Evolutionary conservation across 139 green algal genomes (phyloP), one percentile per base, ranked within the genome.

Genomic region (Auxenochlorella protothecoides): DNA sequence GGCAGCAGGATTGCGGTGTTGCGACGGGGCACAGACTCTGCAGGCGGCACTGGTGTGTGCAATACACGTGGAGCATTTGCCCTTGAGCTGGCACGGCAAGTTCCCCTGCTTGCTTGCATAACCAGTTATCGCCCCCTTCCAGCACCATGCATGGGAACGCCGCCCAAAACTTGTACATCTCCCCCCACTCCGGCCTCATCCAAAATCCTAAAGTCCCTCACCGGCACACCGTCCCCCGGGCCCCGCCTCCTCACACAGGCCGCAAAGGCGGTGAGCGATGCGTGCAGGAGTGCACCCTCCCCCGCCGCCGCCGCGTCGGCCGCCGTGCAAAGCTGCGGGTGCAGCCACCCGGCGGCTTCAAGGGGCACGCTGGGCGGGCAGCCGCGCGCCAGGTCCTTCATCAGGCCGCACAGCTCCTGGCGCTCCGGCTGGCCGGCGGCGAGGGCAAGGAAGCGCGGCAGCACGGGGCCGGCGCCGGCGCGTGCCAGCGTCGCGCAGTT

Each of bases 301-400:
- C 53, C 55, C 44, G 63, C 65, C 5, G 81, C 83, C 16, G 81
- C 74, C 4, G 84, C 87, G 72, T 92, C 88, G 1, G 88, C 88
- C 53, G 85, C 85, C 53, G 88, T 81, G 78, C 81, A 91, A 56
- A 92, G 78, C 70, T 89, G 73, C 13, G 79, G 87, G 69, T 85
- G 76, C 65, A 92, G 74, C 80, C 85, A 91, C 11, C 12, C 14
- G 4, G 78, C 70, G 70, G 88, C 74, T 16, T 82, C 27, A 44
- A 44, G 27, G 27, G 27, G 75, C 66, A 84, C 75, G 10, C 57
- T 77, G 3, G 70, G 15, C 12, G 65, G 54, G 16, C 16, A 69
- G 69, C 81, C 66, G 10, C 64, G 14, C 16, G 77, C 74, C 60
- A 89, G 61, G 10, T 70, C 27, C 2, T 60, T 70, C 61, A 81